Percentiles rank a stretch among this genome's conserved stretches.
Conservation (phyloP, 495 filamentous ascomycete species). For the Penicillium lividum region DNA sequence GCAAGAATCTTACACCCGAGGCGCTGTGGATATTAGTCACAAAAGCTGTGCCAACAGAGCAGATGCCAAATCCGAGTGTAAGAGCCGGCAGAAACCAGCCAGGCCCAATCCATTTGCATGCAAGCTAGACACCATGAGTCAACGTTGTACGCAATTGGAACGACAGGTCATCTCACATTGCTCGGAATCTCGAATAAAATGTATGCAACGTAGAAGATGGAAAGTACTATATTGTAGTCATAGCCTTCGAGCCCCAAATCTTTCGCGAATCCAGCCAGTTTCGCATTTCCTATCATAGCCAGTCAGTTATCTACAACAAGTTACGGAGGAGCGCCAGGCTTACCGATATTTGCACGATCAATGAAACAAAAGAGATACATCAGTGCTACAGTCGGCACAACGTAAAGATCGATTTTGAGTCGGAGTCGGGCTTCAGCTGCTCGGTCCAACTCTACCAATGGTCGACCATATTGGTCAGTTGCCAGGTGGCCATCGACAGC, state of each 20-base stretch:
- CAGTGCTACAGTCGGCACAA: conserved; percentile 49
- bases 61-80: conserved; percentile 51
- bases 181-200: conserved; percentile 81
- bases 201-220: conserved; percentile 70
- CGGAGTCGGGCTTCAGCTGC: conserved; percentile 55
- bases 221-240: conserved; percentile 67
- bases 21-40: conserved; percentile 42
- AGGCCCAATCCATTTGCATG: conserved; percentile 51
- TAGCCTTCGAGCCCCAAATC: conserved; percentile 55
- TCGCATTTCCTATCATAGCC: conserved; percentile 30
- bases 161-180: conserved; percentile 47
- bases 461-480: conserved; percentile 60
- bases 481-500: conserved; percentile 61
- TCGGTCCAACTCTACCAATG: conserved; percentile 60
- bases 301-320: not conserved
- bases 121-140: conserved; percentile 10
- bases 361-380: conserved; percentile 58
- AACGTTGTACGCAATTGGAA: not conserved
- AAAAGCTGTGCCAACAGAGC: conserved; percentile 49
- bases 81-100: conserved; percentile 52
- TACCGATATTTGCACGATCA: conserved; percentile 63
- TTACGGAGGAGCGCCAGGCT: not conserved
- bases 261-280: conserved; percentile 40
- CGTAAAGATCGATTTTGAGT: conserved; percentile 48
- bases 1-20: conserved; percentile 51